Percentiles rank a stretch among this genome's conserved stretches.
Evolutionary conservation across 192 early-diverging fungal genomes (phyloP).

Genomic region (Oehlia diaphana): DNA sequence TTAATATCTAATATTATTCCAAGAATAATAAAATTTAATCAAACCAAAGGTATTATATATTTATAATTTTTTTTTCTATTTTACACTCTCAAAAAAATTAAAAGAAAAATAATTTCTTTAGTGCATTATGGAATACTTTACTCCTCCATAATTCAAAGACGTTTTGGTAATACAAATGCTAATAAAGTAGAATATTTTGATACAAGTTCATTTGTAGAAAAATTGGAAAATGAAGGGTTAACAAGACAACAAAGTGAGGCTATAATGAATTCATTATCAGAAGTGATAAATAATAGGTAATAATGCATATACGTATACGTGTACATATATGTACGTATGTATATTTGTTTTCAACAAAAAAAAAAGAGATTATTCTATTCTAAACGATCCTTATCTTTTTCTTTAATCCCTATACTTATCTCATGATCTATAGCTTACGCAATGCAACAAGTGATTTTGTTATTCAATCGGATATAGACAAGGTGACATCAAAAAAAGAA

Average conservation of each 20-base stretch:
- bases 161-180: conserved; percentile 2
- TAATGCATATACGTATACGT: neutral
- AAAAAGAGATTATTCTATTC: neutral
- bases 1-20: neutral
- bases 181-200: conserved; percentile 63
- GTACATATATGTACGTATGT: no score
- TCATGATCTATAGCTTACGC: conserved; percentile 52
- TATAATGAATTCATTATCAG: conserved; percentile 68
- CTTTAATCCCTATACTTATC: neutral
- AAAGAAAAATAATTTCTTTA: neutral
- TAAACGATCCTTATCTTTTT: neutral
- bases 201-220: conserved; percentile 74
- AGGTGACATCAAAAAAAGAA: conserved; percentile 38
- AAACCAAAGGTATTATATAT: neutral
- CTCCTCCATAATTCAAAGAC: neutral
- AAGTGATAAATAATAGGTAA: conserved; percentile 75
- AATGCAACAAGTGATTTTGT: conserved; percentile 66
- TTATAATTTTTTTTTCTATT: no score
- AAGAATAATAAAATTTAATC: neutral
- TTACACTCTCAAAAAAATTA: neutral
- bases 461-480: conserved; percentile 81
- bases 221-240: conserved; percentile 75
- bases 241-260: conserved; percentile 68
- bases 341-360: neutral
- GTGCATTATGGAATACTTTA: neutral